A percentile compares a stretch with the other conserved stretches of the same genome.
phyloP scores from a whole-genome alignment of 2,329 filamentous ascomycete genomes.

The Cadophora sp. region DNA sequence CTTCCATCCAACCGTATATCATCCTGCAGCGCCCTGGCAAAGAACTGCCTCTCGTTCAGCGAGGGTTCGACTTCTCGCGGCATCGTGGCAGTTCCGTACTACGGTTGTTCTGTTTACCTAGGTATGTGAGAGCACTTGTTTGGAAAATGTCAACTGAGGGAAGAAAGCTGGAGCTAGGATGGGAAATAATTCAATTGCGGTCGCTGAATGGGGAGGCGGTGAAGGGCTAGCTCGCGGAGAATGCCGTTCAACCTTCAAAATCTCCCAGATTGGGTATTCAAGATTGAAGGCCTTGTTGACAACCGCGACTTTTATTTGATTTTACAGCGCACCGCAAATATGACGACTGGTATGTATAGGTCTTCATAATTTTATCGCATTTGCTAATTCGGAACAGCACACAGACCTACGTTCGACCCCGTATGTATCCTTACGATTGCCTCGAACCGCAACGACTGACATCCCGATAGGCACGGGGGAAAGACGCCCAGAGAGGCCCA shows the following conservation, averaged over 20 bases:
- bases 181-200: slow-evolving; percentile 10
- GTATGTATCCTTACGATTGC: slow-evolving; percentile 55
- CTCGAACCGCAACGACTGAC: slow-evolving; percentile 24
- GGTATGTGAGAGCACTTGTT: no score
- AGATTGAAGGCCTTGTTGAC: background rate
- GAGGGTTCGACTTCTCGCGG: slow-evolving; percentile 92
- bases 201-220: slow-evolving; percentile 15
- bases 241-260: slow-evolving; percentile 17
- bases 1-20: slow-evolving; percentile 86
- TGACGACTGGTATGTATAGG: slow-evolving; percentile 55
- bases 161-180: slow-evolving; percentile 9
- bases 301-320: slow-evolving; percentile 4
- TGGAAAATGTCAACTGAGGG: background rate
- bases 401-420: slow-evolving; percentile 95
- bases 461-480: slow-evolving; percentile 77
- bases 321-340: slow-evolving; percentile 43
- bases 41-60: slow-evolving; percentile 85
- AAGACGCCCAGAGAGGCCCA: slow-evolving; percentile 90
- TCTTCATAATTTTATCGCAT: background rate
- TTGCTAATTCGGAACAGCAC: slow-evolving; percentile 55
- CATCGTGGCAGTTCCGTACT: slow-evolving; percentile 59
- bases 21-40: slow-evolving; percentile 81
- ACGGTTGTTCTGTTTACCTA: background rate
- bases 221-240: slow-evolving; percentile 5
- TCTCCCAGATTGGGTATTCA: slow-evolving; percentile 1